A percentile compares a stretch with the other conserved stretches of the same genome.
phyloP scores from a whole-genome alignment of 306 rosid species.

The Vachellia collinsii region DNA sequence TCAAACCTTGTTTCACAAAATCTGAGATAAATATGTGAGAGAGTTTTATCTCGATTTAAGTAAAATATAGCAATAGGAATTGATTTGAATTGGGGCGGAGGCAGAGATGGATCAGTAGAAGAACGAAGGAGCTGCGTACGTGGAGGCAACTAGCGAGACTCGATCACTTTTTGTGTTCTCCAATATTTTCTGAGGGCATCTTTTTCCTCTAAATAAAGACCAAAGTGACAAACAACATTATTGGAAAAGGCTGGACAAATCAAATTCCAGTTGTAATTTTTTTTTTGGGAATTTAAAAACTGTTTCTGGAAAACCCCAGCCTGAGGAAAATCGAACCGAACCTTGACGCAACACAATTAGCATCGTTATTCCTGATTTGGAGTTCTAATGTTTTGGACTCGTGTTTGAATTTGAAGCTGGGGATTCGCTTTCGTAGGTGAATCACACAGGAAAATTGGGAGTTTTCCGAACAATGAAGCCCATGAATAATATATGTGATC shows the following conservation, averaged over 20 bases:
- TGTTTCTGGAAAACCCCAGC: neutral
- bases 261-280: neutral
- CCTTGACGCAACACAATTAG: neutral
- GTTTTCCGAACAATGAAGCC: constrained; percentile 15
- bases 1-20: too few species aligned
- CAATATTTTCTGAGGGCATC: neutral
- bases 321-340: neutral
- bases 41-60: too few species aligned
- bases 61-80: too few species aligned
- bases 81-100: too few species aligned
- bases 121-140: neutral
- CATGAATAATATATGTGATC: constrained; percentile 71
- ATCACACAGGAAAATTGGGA: neutral
- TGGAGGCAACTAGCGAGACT: neutral
- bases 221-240: constrained; percentile 13
- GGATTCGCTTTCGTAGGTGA: constrained; percentile 9
- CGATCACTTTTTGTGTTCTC: neutral
- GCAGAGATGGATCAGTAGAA: neutral
- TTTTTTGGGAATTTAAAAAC: neutral
- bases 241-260: neutral
- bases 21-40: too few species aligned
- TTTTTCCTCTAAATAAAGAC: neutral
- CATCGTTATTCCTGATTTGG: constrained; percentile 8
- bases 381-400: neutral
- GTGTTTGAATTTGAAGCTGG: constrained; percentile 13